Base-by-base conservation (phyloP, 192 early-diverging fungal species). In the Coemansia sp. region DNA sequence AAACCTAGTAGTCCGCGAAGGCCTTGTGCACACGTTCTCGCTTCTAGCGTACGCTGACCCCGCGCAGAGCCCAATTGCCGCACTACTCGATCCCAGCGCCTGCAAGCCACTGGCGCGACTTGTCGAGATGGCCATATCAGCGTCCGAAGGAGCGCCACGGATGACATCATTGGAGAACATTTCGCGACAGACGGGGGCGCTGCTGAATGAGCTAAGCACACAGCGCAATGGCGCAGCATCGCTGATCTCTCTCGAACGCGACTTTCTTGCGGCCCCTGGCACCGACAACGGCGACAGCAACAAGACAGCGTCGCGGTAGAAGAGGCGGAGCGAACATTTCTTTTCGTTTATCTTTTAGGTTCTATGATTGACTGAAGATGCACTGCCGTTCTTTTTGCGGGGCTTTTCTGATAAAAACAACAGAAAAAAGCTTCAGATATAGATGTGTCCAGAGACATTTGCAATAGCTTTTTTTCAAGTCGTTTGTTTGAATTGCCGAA, bases 41-140 rank as follows among this genome's bases (percentile, higher is more conserved):
- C 75, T 93, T 30, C 72, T 92, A 26, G 90, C 92, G 2, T 92
- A 93, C 52, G 64, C 86, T 12, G 87, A 93, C 35, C 81, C 87
- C 12, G 72, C 69, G 20, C 45, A 81, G 46, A 86, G 85, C 64
- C 77, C 76, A 21, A 68, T 88, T 23, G 66, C 81, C 16, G 74
- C 81, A 63, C 66, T 89, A 56, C 72, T 91, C 12, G 86, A 89
- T 56, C 70, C 81, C 7, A 64, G 68, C 26, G 79, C 75, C 6
- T 84, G 91, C 20, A 78, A 87, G 63, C 71, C 81, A 11, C 72
- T 94, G 43, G 91, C 91, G 7, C 81, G 77, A 41, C 77, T 86
- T 18, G 78, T 93, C 10, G 92, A 93, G 64, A 84, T 79, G 59
- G 91, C 89, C 4, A 91, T 93, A 62, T 75, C 84, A 62, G 87